Base-by-base conservation (phyloP, 352 stramenopile species). In the Pythium folliculosum region DNA sequence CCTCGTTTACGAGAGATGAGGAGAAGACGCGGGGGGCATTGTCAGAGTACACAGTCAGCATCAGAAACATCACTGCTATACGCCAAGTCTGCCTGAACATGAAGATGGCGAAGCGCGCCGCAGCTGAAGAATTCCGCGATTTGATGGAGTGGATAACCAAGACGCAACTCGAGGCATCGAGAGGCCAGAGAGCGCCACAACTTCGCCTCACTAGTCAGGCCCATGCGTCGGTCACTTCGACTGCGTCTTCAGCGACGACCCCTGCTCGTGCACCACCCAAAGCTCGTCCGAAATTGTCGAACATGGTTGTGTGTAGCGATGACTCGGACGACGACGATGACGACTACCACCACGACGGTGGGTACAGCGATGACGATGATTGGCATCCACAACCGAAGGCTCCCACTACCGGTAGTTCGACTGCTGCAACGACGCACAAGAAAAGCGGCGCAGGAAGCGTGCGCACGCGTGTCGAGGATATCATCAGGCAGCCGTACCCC, bases 51-150 rank as follows among this genome's bases (percentile, higher is more conserved):
- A 78, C 74, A 43, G 86, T 94, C 55, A 70, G 55, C 14, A 72
- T 94, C 5, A 64, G 75, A 9, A 52, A 55, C 1, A 77, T 76
- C 0, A 32, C 87, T n/a, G 79, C 71, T 0, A 77, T 93, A 45
- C 85, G 80, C 9, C 80, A 82, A 13, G 71, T 82, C 6, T 91
- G 82, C 27, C 27, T 89, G 52, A 92, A 85, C 38, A 68, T 73
- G 47, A 94, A 90, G 66, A 82, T 90, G 69, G 84, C 86, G 0
- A 92, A 92, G 61, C 77, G 86, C 14, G 84, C 84, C 22, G 82
- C 86, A 12, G 88, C 78, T 27, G 86, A 94, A 67, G 73, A 77
- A 35, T 93, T 89, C 65, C 82, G 82, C 5, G 80, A 92, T 47
- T 71, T 89, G 9, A 21, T 94, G 21, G 80, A 88, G 19, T 69